Evolutionary conservation across 148 eudicot species (phyloP), one percentile per base, ranked within the genome.

Genomic region (Polygonum maritimum): DNA sequence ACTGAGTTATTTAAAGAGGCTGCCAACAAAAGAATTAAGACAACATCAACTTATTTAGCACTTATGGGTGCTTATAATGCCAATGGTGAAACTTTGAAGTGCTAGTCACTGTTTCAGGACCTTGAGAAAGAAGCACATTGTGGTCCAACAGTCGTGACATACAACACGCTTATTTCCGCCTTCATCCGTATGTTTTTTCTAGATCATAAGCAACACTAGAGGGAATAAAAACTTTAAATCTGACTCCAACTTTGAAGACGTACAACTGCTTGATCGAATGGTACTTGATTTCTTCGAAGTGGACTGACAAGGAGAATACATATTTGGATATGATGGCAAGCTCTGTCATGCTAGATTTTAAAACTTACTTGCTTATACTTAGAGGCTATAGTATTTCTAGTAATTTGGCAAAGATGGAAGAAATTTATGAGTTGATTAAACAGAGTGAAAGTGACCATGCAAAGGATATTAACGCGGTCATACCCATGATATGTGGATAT

Each of bases 221-320:
- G 75, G 90, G 87, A 79, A 78, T 95, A 47, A 74, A 81, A 38
- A 80, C 89, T 44, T 80, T 75, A 79, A 75, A 80, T 58, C 81
- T 95, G 57, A 70, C 78, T 47, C 96, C 96, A 40, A 87, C 73
- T 79, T 47, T 85, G 45, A 76, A 75, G 49, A 95, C 99, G 22
- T 95, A 86, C 81, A 88, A 88, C 70, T 75, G 73, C 80, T 79
- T 95, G 80, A 87, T 95, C 75, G 85, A 84, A 69, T 96, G 99
- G 35, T 95, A 95, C 77, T 22, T 95, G 21, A 90, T 89, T 5
- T 91, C 96, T 74, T 95, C 94, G 96, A 92, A 84, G 94, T 95
- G 99, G 99, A 94, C 92, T 75, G 74, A 79, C 22, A 89, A 92
- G 99, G 99, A 90, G 81, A 82, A 80, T 71, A 84, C 91, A 1